Base-by-base conservation (phyloP, 148 eudicot species). In the Vaccinium corymbosum region DNA sequence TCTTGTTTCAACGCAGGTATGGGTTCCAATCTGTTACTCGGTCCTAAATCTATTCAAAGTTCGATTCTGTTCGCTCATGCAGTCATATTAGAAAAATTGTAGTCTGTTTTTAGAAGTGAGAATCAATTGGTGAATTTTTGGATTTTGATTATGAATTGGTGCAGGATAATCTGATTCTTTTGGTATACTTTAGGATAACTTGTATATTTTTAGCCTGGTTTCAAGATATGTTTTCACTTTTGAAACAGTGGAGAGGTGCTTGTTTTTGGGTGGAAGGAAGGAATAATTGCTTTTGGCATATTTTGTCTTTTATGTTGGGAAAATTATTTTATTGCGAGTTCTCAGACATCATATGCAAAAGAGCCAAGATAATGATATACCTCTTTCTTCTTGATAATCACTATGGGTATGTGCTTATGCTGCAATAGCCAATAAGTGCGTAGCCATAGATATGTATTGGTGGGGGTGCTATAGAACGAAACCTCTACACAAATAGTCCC, bases 1-100 rank as follows among this genome's bases (percentile, higher is more conserved):
- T 35, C 87, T 85, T 8, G 87, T 85, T 55, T 76, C 81, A 19
- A 85, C 87, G 50, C 87, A 85, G 87, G 87, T 85, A 25, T 14
- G 49, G 53, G 3, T 19, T 52, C 19, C 64, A 74, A 20, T 74
- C 55, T 50, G 3, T 20, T 38, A 16, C 53, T 19, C 5, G 42
- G 50, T 17, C 48, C 57, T 70, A 8, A 57, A 19, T 57, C 7
- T 19, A 2, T 81, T 35, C 14, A 49, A 70, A 55, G 42, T 48
- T 55, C 29, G 27, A n/a, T 62, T 57, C 2, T 51, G 64, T 76
- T 62, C 16, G 29, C 14, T 7, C 19, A 19, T 16, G 51, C 11
- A 13, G 22, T 62, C 3, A 3, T 3, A 13, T 38, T 17, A 10
- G 5, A 15, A 29, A 20, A 29, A 56, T 12, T 71, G 14, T 20